A percentile compares a stretch with the other conserved stretches of the same genome.
These are phyloP conservation scores for Phytophthora sp. DNA, from an alignment of 352 stramenopile species.

Conservation along the genomic window DNA sequence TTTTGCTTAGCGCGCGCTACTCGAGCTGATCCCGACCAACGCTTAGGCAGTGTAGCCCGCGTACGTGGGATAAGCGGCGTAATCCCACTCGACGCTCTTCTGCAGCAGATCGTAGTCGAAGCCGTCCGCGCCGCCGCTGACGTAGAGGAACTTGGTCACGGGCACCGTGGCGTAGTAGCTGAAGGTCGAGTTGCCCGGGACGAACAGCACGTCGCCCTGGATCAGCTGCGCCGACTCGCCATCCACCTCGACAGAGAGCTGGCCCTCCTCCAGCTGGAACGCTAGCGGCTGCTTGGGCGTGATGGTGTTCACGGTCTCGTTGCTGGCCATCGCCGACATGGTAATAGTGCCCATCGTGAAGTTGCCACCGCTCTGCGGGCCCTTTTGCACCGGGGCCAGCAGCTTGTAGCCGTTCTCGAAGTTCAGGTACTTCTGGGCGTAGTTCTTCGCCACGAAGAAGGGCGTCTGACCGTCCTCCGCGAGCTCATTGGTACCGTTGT, in stretches of 20 bases:
- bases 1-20: no score
- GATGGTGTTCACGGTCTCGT: slow-evolving; percentile 45
- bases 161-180: slow-evolving; percentile 54
- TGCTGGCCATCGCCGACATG: slow-evolving; percentile 48
- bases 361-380: slow-evolving; percentile 53
- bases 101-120: slow-evolving; percentile 53
- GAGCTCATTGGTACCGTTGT: slow-evolving; percentile 55
- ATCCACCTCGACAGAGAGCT: slow-evolving; percentile 47
- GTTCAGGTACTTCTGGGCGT: slow-evolving; percentile 64
- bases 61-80: slow-evolving; percentile 50
- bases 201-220: slow-evolving; percentile 56
- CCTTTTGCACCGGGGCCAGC: slow-evolving; percentile 53
- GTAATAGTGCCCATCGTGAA: slow-evolving; percentile 67
- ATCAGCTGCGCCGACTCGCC: slow-evolving; percentile 48
- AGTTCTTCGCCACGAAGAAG: slow-evolving; percentile 67
- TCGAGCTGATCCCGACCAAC: no score
- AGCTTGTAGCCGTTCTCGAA: slow-evolving; percentile 59
- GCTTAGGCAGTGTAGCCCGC: slow-evolving; percentile 39
- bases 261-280: slow-evolving; percentile 57
- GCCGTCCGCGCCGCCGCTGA: slow-evolving; percentile 52
- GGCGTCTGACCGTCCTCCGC: slow-evolving; percentile 47
- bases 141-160: slow-evolving; percentile 65
- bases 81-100: slow-evolving; percentile 52
- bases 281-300: slow-evolving; percentile 52
- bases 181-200: slow-evolving; percentile 51